Conservation (phyloP, 345 rosid genomes). For the Acer negundo region DNA sequence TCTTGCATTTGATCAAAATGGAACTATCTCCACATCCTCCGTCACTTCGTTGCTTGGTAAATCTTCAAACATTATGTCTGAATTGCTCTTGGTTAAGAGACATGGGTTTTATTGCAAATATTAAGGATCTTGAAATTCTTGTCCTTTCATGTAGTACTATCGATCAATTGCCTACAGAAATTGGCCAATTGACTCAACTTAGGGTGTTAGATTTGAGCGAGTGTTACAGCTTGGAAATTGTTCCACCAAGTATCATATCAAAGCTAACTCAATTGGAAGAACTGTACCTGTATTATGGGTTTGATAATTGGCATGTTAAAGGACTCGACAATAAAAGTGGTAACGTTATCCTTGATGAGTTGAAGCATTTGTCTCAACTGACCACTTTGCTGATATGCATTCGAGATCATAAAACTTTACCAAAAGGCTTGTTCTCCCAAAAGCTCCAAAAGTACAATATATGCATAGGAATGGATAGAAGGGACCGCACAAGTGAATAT, state of each 20-base stretch:
- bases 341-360: too few species aligned
- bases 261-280: constrained; percentile 29
- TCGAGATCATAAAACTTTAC: too few species aligned
- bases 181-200: constrained; percentile 16
- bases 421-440: too few species aligned
- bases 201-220: constrained; percentile 11
- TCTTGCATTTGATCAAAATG: constrained; percentile 10
- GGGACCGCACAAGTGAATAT: too few species aligned
- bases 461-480: too few species aligned
- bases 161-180: constrained; percentile 15
- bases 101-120: neutral
- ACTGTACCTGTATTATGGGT: constrained; percentile 21
- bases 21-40: neutral
- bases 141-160: constrained; percentile 9
- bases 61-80: constrained; percentile 27
- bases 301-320: constrained; percentile 16
- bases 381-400: too few species aligned
- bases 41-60: neutral
- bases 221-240: neutral
- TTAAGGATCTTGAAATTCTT: constrained; percentile 18
- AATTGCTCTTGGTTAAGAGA: neutral
- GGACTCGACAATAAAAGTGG: neutral
- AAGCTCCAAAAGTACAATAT: too few species aligned
- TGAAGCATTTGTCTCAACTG: too few species aligned
- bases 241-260: constrained; percentile 12